Base-by-base conservation (phyloP, 2,329 filamentous ascomycete species). In the Colletotrichum sidae region DNA sequence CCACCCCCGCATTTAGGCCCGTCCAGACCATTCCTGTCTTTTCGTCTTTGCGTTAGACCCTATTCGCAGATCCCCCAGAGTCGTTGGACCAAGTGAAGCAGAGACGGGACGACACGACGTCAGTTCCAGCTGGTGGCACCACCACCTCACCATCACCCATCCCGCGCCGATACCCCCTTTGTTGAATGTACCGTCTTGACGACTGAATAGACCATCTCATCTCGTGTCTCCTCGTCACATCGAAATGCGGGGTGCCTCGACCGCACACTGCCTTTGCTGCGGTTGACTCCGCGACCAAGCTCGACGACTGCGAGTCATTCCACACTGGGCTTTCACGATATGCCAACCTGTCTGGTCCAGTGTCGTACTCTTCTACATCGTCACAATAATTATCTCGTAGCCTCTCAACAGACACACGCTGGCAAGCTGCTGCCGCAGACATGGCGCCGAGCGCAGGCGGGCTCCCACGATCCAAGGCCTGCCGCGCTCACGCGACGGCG, bases 1-100 rank as follows among this genome's bases (percentile, higher is more conserved):
- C 35, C 34, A 49, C n/a, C 62, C 63, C 63, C 63, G 63, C 63
- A 56, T 57, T 65, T 56, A 15, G 58, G 51, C 58, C 41, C 37
- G 58, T 56, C 63, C 52, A 65, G 63, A 58, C 52, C 63, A 45
- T 42, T 44, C 52, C n/a, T 44, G 25, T 25, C 25, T 25, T 1
- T 25, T 4, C 25, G 25, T 25, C 25, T 25, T 25, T 25, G 25
- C 25, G 25, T 25, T 25, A 25, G 25, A 25, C 25, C 2, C 25
- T 5, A 25, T 25, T 25, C 25, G 25, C 25, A 25, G 25, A 25
- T 25, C 25, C 25, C 25, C 25, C 25, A 25, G 25, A 25, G 25
- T 25, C 25, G 1, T 25, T 25, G 3, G 25, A 5, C 25, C 25
- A 25, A 5, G 25, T 25, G 25, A 55, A 25, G n/a, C 11, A 49